These are phyloP conservation scores for Jamesozyma lodderae DNA, from an alignment of 805 yeast genomes.

Conservation along the genomic window DNA sequence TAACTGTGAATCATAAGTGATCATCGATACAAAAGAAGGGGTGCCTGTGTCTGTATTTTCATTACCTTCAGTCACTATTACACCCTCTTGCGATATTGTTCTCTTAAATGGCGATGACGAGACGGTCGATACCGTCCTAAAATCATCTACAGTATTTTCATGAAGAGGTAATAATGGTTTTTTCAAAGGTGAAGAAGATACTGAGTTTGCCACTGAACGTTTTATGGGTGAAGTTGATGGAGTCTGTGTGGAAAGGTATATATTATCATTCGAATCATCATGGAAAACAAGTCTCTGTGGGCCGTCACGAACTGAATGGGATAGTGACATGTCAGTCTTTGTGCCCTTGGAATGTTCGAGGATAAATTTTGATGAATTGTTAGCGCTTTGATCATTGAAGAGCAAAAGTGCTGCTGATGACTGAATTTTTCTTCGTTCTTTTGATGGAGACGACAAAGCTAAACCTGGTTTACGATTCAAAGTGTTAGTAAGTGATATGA, in stretches of 20 bases:
- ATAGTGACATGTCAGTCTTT: background rate
- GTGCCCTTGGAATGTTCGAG: background rate
- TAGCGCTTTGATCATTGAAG: conserved; percentile 6
- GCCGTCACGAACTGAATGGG: too few species aligned
- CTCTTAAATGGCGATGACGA: too few species aligned
- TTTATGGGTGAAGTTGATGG: background rate
- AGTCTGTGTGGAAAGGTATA: conserved; percentile 2
- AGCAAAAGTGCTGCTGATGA: conserved; percentile 16
- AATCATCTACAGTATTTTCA: background rate
- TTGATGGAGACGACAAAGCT: conserved; percentile 16
- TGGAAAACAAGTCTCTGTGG: conserved; percentile 22
- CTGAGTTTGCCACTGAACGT: conserved; percentile 3
- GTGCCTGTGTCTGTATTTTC: too few species aligned
- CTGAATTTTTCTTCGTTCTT: conserved; percentile 20
- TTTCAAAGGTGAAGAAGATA: conserved; percentile 1
- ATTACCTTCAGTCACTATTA: too few species aligned
- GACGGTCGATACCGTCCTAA: background rate
- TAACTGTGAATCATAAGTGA: conserved; percentile 52
- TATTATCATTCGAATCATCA: conserved; percentile 2
- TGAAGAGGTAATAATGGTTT: background rate
- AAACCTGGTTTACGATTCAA: conserved; percentile 8
- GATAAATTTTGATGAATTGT: conserved; percentile 6
- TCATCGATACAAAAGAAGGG: conserved; percentile 35
- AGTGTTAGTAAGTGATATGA: conserved; percentile 27
- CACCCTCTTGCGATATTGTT: too few species aligned